Evolutionary conservation across 202 grass and related monocot species (phyloP), one percentile per base, ranked within the genome.

Genomic region (Schoenoplectus tabernaemontani): DNA sequence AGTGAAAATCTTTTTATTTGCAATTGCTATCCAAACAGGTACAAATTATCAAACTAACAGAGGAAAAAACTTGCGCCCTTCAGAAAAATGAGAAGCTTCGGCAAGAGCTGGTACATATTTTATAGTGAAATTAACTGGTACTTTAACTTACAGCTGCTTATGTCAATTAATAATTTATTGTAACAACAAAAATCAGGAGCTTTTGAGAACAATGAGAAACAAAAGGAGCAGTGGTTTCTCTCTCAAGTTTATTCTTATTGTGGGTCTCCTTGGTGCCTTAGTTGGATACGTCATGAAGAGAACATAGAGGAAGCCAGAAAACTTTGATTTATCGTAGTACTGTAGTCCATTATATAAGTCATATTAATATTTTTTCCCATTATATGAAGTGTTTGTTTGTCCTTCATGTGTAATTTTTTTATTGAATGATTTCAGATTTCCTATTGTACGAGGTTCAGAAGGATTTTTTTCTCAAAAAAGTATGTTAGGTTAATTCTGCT

Each of bases 11-110:
- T 76, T 33, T 87, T 81, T 80, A 69, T 77, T 79, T 47, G 38
- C 11, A 43, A 59, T 60, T 47, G 20, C 24, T 60, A 62, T 62
- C 9, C 76, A 17, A 57, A 83, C 59, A 62, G 48, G 37, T 71
- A 76, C 26, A 46, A 74, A 93, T 97, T 61, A 82, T 87, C 76
- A 98, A 90, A 83, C 78, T 98, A 71, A 88, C 84, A 73, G 91
- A 91, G 79, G 96, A 98, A 86, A 92, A 87, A 80, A 90, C 72
- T 75, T 85, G 65, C 79, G 91, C 87, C 42, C 43, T 98, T 84
- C 83, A 98, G 84, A 88, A 90, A 84, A 98, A 89, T 64, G 91
- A 95, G 88, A 98, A 98, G 79, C 86, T 98, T 22, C 82, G 62
- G 13, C 84, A 98, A 79, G 96, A 98, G 81, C 72, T 98, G 83